Conservation (phyloP, 768 basidiomycete genomes). For the Tephrocybe sp. region DNA sequence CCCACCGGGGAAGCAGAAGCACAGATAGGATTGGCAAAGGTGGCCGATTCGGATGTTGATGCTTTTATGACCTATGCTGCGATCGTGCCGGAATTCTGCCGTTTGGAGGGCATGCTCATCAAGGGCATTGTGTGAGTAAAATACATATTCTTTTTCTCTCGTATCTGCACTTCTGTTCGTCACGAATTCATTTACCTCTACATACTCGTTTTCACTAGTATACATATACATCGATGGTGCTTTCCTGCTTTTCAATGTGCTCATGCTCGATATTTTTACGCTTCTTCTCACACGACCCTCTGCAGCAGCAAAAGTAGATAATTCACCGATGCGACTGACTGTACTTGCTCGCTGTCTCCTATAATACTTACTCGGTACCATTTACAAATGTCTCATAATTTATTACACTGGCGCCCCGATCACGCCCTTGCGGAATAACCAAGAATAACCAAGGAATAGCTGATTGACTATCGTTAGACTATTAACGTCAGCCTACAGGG, state of each 20-base stretch:
- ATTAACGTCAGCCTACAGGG: too few species aligned
- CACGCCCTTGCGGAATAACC: too few species aligned
- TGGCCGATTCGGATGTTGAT: constrained; percentile 82
- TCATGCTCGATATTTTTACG: constrained; percentile 4
- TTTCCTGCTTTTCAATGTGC: constrained; percentile 14
- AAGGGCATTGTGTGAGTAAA: constrained; percentile 52
- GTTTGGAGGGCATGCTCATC: constrained; percentile 77
- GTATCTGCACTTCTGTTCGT: constrained; percentile 1
- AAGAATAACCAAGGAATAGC: too few species aligned
- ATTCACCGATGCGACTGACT: constrained; percentile 10
- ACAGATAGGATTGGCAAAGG: constrained; percentile 76
- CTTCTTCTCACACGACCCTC: background rate
- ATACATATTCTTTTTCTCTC: background rate
- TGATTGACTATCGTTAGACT: background rate
- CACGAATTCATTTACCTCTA: too few species aligned
- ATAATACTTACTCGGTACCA: constrained; percentile 12
- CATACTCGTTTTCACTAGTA: constrained; percentile 10
- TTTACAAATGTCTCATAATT: background rate
- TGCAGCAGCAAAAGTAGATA: constrained; percentile 19
- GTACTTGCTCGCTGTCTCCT: constrained; percentile 9
- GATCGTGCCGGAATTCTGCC: constrained; percentile 81
- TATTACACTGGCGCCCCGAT: too few species aligned
- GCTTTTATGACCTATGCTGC: constrained; percentile 85
- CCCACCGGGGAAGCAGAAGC: constrained; percentile 72
- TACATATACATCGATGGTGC: constrained; percentile 10